Base-by-base conservation (phyloP, 2,329 filamentous ascomycete genomes). In the Fusarium globosum region DNA sequence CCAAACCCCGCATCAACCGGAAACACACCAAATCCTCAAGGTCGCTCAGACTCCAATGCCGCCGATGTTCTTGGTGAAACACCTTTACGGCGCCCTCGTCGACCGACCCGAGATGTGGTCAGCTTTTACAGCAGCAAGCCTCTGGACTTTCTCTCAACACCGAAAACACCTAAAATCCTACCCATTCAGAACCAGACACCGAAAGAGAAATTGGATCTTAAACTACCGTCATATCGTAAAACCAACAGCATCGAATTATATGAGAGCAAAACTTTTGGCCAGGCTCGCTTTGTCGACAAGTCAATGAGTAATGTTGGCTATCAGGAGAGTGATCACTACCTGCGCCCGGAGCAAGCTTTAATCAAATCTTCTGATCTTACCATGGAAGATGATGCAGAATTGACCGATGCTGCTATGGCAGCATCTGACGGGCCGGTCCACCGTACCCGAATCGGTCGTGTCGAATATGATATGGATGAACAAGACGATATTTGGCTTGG, bases 381-480 rank as follows among this genome's bases (percentile, higher is more conserved):
- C 61, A 81, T 88, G 38, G 90, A 92, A 55, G 90, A 92, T 53
- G 90, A 92, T 43, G 75, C 82, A 7, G 89, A 91, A 26, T 82
- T 86, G 49, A 80, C 83, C 5, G 73, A 80, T 30, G 67, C 72
- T 30, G 65, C 72, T 10, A 65, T 69, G 14, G 78, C 75, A 15
- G 77, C 75, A 9, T 61, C 69, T 20, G 82, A 83, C 10, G 82
- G 82, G 6, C 74, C 77, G 18, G 61, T 69, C 51, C 76, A 79
- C 33, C 79, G 80, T 55, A 77, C 85, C 23, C 79, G 80, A 41
- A 88, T 97, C 43, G 94, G 94, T 18, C 91, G 94, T 64, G 96
- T 99, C 26, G 96, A 99, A 81, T 99, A 99, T 81, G 96, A 99
- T 81, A 99, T 99, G 96, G 96, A 99, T 79, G 96, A 99, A 83